These are phyloP conservation scores for Coprinellus micaceus DNA, from an alignment of 768 basidiomycete species.

Conservation along the genomic window DNA sequence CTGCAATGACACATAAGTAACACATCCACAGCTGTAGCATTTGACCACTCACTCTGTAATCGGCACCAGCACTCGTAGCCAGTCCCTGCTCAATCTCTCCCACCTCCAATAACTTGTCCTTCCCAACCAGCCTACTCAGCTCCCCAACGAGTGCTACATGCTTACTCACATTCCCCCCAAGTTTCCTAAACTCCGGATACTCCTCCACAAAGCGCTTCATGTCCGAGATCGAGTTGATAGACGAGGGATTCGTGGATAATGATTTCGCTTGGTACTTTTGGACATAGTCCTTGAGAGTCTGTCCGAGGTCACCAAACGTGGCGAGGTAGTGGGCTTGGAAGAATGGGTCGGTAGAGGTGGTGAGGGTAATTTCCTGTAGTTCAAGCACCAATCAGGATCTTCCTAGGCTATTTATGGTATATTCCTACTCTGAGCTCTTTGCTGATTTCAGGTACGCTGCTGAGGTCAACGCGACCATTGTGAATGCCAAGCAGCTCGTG, in stretches of 20 bases:
- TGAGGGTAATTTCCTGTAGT: constrained; percentile 85
- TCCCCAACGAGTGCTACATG: constrained; percentile 97
- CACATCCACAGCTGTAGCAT: background rate
- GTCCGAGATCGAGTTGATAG: constrained; percentile 91
- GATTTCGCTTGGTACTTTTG: constrained; percentile 87
- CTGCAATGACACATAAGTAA: constrained; percentile 34
- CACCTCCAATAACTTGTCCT: constrained; percentile 81
- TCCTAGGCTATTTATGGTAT: background rate
- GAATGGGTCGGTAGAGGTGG: constrained; percentile 88
- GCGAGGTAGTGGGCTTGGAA: constrained; percentile 87
- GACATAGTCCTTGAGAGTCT: constrained; percentile 87
- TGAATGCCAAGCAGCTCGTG: constrained; percentile 92
- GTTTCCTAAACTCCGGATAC: constrained; percentile 94
- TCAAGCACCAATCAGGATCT: background rate
- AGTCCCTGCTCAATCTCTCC: constrained; percentile 96
- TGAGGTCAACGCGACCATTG: constrained; percentile 88
- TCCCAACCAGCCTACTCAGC: constrained; percentile 83
- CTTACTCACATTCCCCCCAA: constrained; percentile 98
- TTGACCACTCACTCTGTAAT: constrained; percentile 62
- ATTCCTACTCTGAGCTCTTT: constrained; percentile 76
- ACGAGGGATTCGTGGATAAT: constrained; percentile 66
- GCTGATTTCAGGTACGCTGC: constrained; percentile 77
- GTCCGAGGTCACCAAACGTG: constrained; percentile 95
- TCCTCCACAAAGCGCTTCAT: constrained; percentile 99
- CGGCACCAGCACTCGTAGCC: constrained; percentile 86